Evolutionary conservation across 2,329 filamentous ascomycete genomes (phyloP).

Genomic region (Paraphaeosphaeria sporulosa): DNA sequence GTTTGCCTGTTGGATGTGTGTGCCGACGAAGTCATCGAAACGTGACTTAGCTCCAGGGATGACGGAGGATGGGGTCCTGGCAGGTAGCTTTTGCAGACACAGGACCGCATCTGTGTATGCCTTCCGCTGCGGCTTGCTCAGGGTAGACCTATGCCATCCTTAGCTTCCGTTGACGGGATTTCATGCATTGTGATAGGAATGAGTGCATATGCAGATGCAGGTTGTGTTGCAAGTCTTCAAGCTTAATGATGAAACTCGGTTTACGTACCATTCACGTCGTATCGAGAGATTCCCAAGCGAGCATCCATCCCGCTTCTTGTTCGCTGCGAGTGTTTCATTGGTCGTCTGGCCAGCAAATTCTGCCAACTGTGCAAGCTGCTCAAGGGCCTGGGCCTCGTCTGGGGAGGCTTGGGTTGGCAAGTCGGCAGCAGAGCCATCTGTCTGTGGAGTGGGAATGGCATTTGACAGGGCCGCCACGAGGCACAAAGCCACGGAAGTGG

Average conservation of each 20-base stretch:
- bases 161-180: neutral
- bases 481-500: slow-evolving; percentile 28
- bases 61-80: slow-evolving; percentile 21
- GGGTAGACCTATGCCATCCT: slow-evolving; percentile 16
- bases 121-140: slow-evolving; percentile 20
- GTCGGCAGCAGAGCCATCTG: slow-evolving; percentile 19
- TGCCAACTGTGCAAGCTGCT: slow-evolving; percentile 34
- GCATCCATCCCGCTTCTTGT: slow-evolving; percentile 32
- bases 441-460: slow-evolving; percentile 34
- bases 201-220: neutral
- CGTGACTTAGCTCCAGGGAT: slow-evolving; percentile 25
- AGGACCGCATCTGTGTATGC: slow-evolving; percentile 27
- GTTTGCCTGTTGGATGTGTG: slow-evolving; percentile 28
- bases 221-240: neutral
- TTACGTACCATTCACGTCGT: slow-evolving; percentile 37
- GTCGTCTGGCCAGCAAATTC: slow-evolving; percentile 28
- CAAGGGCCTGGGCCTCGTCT: slow-evolving; percentile 31
- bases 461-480: slow-evolving; percentile 33
- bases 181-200: too few relatives aligned
- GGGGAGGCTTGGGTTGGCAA: slow-evolving; percentile 30
- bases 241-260: neutral
- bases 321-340: slow-evolving; percentile 24
- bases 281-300: slow-evolving; percentile 35
- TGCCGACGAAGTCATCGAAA: slow-evolving; percentile 27
- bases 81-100: slow-evolving; percentile 22